Evolutionary conservation across 176 grass and related monocot species (phyloP), one percentile per base, ranked within the genome.

Genomic region (Raddia distichophylla): DNA sequence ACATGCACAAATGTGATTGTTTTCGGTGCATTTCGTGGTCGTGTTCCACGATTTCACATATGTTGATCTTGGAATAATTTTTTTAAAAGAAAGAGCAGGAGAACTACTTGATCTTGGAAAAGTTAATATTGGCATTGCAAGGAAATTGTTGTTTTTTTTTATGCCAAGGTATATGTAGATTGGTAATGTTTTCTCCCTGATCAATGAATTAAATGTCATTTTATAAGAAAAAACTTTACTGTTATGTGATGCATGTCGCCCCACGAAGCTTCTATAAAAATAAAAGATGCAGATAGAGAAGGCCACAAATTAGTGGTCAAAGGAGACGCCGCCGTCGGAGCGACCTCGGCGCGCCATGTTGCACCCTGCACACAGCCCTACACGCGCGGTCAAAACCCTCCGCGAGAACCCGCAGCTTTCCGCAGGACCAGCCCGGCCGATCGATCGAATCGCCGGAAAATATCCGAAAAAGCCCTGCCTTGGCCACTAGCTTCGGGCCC

Each of bases 251-350:
- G 62, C 42, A 60, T 50, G 43, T n/a, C 37, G 34, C 33, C 18
- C 0, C 10, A 0, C 0, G 55, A 80, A 76, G 2, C 8, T 89
- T 84, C 62, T 46, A 11, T 65, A 82, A 82, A 64, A 69, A 15
- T 2, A 33, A 5, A 1, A 57, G 14, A 4, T 54, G 16, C 43
- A 32, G 16, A 1, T 35, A 56, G 42, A 56, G 18, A 44, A 52
- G 13, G 35, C 3, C 4, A 22, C 82, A 60, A 76, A n/a, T 16
- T 5, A 63, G 22, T 48, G 14, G 37, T 73, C 66, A 66, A 82
- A 67, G 10, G 27, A 48, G 66, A 49, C 5, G 64, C 73, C 50
- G 88, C 88, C 83, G 83, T 73, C 88, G 79, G 67, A 86, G 66
- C 52, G 34, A 45, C 60, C 33, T 7, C 78, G 2, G 83, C 83